A percentile compares a stretch with the other conserved stretches of the same genome.
Evolutionary conservation across 139 green algal species (phyloP).

Genomic region (Chlamydomonas sp.): DNA sequence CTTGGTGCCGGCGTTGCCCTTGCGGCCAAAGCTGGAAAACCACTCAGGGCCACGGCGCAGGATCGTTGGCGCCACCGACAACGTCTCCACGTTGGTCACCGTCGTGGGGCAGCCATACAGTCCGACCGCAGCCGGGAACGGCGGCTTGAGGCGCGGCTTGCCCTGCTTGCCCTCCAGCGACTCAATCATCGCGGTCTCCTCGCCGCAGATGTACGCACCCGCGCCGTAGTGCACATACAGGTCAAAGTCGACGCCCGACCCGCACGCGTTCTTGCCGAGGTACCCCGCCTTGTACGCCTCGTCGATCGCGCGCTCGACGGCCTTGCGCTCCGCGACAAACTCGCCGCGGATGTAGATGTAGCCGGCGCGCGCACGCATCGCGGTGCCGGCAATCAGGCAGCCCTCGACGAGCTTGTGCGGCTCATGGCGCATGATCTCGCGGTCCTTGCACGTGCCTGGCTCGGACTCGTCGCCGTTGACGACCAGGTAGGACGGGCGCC

Average conservation of each 20-base stretch:
- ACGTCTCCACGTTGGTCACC: conserved; percentile 96
- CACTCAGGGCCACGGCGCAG: conserved; percentile 89
- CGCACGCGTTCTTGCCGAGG: conserved; percentile 92
- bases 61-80: conserved; percentile 95
- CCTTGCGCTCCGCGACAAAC: conserved; percentile 88
- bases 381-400: conserved; percentile 84
- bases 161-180: conserved; percentile 91
- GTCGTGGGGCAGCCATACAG: conserved; percentile 97
- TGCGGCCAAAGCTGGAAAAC: conserved; percentile 90
- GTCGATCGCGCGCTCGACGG: conserved; percentile 67
- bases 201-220: conserved; percentile 97
- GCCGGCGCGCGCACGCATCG: conserved; percentile 77
- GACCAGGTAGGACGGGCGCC: conserved; percentile 88
- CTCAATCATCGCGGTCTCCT: conserved; percentile 98
- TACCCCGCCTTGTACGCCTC: conserved; percentile 82
- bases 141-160: conserved; percentile 95
- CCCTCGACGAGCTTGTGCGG: conserved; percentile 97
- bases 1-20: conserved; percentile 98
- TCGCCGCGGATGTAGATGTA: conserved; percentile 98
- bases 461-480: conserved; percentile 97
- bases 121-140: conserved; percentile 92
- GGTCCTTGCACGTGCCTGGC: conserved; percentile 96
- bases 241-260: conserved; percentile 90
- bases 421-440: conserved; percentile 95
- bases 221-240: conserved; percentile 89